Evolutionary conservation across 2,329 filamentous ascomycete genomes (phyloP).

Genomic region (Lachnellula arida): DNA sequence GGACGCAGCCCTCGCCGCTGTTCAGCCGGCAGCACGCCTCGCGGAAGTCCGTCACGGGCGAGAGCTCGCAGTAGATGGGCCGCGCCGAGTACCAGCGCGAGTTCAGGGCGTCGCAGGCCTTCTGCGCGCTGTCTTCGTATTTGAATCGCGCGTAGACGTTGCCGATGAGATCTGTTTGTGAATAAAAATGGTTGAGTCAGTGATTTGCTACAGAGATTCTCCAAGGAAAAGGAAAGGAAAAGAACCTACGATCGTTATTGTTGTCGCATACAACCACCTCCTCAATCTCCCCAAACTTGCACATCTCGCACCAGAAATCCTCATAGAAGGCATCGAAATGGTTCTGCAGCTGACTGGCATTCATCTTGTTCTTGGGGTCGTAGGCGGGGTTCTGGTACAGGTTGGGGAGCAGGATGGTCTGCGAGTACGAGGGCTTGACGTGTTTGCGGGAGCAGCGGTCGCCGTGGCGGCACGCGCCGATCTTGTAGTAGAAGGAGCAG

Average conservation of each 20-base stretch:
- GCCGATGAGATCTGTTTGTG: constrained; percentile 73
- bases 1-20: constrained; percentile 88
- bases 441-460: constrained; percentile 98
- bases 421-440: constrained; percentile 96
- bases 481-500: constrained; percentile 99
- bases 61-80: constrained; percentile 97
- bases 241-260: constrained; percentile 70
- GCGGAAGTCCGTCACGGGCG: constrained; percentile 94
- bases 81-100: constrained; percentile 93
- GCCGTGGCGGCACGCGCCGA: constrained; percentile 96
- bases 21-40: constrained; percentile 97
- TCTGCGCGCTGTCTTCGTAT: constrained; percentile 94
- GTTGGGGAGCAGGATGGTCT: constrained; percentile 96
- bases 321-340: constrained; percentile 99
- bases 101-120: constrained; percentile 91
- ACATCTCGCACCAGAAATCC: constrained; percentile 99
- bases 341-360: constrained; percentile 90
- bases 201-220: background rate
- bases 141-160: constrained; percentile 99
- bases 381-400: constrained; percentile 99
- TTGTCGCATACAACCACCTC: constrained; percentile 99
- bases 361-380: constrained; percentile 96
- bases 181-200: constrained; percentile 23
- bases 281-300: constrained; percentile 96
- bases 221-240: background rate